Evolutionary conservation across 2,329 filamentous ascomycete genomes (phyloP).

Genomic region (Paramyrothecium roridum): DNA sequence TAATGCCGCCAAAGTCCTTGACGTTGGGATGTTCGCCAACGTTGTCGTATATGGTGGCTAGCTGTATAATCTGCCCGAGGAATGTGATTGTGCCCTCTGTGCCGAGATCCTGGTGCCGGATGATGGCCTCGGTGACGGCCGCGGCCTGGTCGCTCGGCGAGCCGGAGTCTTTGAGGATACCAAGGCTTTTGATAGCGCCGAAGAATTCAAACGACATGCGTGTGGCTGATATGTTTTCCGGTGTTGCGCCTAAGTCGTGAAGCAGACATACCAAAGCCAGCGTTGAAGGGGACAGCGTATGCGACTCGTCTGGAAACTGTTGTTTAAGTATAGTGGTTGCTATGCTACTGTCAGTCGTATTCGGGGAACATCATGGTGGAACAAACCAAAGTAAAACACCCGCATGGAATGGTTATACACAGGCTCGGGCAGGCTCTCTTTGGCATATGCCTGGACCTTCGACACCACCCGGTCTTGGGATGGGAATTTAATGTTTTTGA

Average conservation of each 20-base stretch:
- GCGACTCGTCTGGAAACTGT: conserved; percentile 35
- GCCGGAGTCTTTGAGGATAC: conserved; percentile 44
- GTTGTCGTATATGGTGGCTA: conserved; percentile 67
- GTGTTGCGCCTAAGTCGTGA: conserved; percentile 70
- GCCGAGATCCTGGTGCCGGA: conserved; percentile 68
- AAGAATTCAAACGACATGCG: conserved; percentile 70
- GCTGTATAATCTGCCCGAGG: conserved; percentile 60
- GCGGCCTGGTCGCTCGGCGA: conserved; percentile 59
- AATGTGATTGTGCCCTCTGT: conserved; percentile 60
- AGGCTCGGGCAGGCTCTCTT: conserved; percentile 37
- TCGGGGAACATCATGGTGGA: neutral
- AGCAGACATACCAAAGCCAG: conserved; percentile 61
- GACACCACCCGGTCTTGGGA: conserved; percentile 36
- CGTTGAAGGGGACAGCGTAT: conserved; percentile 34
- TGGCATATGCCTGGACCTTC: conserved; percentile 43
- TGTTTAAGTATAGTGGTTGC: conserved; percentile 37
- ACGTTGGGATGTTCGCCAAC: conserved; percentile 54
- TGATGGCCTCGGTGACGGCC: conserved; percentile 66
- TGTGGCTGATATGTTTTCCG: conserved; percentile 53
- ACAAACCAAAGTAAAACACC: conserved; percentile 63
- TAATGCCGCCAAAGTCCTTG: conserved; percentile 20
- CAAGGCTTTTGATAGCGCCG: conserved; percentile 58
- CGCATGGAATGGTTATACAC: conserved; percentile 71
- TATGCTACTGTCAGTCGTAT: conserved; percentile 11
- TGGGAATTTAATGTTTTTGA: conserved; percentile 41